Percentiles rank a stretch among this genome's conserved stretches.
These are phyloP conservation scores for Trichoderma sp. DNA, from an alignment of 2,329 filamentous ascomycete species.

Conservation along the genomic window DNA sequence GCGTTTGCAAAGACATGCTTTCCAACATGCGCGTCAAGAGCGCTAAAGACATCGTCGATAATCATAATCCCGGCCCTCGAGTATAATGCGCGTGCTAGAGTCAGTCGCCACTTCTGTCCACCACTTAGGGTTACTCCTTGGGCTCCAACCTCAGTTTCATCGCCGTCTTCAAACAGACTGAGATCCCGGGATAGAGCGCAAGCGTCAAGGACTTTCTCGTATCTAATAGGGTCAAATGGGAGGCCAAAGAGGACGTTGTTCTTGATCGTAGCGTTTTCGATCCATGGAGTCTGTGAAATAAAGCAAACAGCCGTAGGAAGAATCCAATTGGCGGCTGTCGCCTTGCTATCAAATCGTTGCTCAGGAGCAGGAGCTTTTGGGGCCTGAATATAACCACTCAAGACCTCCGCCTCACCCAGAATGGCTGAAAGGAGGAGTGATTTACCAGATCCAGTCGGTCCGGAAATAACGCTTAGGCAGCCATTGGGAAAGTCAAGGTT, in stretches of 20 bases:
- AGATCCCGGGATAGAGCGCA: constrained; percentile 72
- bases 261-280: constrained; percentile 70
- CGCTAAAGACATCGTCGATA: constrained; percentile 56
- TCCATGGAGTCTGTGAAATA: constrained; percentile 68
- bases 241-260: constrained; percentile 72
- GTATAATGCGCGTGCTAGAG: constrained; percentile 27
- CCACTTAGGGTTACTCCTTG: constrained; percentile 22
- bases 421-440: constrained; percentile 15
- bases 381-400: constrained; percentile 15
- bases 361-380: background rate
- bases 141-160: constrained; percentile 58
- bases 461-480: constrained; percentile 18
- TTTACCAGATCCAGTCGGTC: constrained; percentile 21
- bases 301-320: background rate
- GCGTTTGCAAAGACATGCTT: constrained; percentile 10
- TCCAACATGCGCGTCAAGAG: constrained; percentile 9
- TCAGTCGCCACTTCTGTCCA: constrained; percentile 24
- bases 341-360: background rate
- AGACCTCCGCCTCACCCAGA: constrained; percentile 12
- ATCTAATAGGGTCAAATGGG: constrained; percentile 61
- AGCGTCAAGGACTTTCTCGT: constrained; percentile 63
- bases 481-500: constrained; percentile 14
- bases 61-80: constrained; percentile 35
- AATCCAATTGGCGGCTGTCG: background rate
- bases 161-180: constrained; percentile 66